A percentile compares a stretch with the other conserved stretches of the same genome.
These are phyloP conservation scores for Nicotiana tomentosiformis DNA, from an alignment of 257 asterid genomes.

Conservation along the genomic window DNA sequence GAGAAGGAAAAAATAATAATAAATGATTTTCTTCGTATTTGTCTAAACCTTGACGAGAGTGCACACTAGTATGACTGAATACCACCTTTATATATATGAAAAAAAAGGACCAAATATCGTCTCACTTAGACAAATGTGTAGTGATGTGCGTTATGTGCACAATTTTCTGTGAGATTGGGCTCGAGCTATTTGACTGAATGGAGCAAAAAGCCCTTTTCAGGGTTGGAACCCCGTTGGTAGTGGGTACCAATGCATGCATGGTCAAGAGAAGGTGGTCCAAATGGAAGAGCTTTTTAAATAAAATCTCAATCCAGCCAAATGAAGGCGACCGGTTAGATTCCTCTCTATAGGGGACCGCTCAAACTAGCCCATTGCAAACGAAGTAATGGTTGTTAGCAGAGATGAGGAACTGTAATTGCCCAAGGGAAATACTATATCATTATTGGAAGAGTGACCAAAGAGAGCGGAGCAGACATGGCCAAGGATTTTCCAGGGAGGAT, in stretches of 20 bases:
- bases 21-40: too few species aligned
- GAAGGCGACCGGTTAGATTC: background rate
- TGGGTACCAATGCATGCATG: background rate
- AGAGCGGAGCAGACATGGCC: background rate
- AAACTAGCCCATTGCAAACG: background rate
- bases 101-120: too few species aligned
- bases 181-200: background rate
- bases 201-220: background rate
- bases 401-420: background rate
- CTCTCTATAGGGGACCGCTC: background rate
- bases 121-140: background rate
- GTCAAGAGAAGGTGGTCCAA: background rate
- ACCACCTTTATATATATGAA: too few species aligned
- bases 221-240: background rate
- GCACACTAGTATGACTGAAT: too few species aligned
- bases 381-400: background rate
- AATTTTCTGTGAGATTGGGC: background rate
- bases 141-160: background rate
- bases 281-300: background rate
- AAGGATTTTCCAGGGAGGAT: background rate
- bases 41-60: too few species aligned
- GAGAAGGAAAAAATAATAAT: too few species aligned
- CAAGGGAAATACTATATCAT: background rate
- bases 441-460: background rate
- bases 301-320: background rate